Conservation (phyloP, 768 basidiomycete genomes). For the Auricularia heimuer region DNA sequence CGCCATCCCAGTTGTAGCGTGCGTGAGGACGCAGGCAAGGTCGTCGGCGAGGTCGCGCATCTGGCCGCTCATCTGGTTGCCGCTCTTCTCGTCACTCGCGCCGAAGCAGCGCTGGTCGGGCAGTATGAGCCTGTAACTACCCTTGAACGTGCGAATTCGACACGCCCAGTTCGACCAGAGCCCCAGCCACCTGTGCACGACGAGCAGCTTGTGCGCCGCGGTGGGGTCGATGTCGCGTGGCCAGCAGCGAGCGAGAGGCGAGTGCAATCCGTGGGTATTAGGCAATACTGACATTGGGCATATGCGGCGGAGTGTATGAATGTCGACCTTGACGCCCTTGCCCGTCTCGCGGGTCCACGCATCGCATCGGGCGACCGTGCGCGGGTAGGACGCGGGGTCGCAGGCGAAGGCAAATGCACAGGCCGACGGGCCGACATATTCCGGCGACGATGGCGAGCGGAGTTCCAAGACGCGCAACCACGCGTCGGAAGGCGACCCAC, state of each 20-base stretch:
- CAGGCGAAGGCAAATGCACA: background rate
- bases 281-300: background rate
- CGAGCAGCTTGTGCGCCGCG: constrained; percentile 42
- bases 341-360: constrained; percentile 3
- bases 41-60: constrained; percentile 55
- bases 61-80: constrained; percentile 46
- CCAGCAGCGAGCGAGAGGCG: constrained; percentile 24
- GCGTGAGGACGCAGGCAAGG: constrained; percentile 48
- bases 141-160: constrained; percentile 61
- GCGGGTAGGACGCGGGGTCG: constrained; percentile 6
- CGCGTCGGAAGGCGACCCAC: too few species aligned
- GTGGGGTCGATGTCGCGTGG: constrained; percentile 52
- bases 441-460: too few species aligned
- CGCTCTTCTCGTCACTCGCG: constrained; percentile 53
- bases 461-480: too few species aligned
- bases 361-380: constrained; percentile 5
- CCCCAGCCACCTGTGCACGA: constrained; percentile 75
- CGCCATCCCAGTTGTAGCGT: constrained; percentile 70
- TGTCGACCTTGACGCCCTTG: constrained; percentile 24
- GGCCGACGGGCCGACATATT: background rate
- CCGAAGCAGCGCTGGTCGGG: constrained; percentile 66
- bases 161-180: constrained; percentile 67
- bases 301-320: constrained; percentile 28
- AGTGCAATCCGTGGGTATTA: background rate
- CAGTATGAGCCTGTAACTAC: constrained; percentile 50